Percentiles rank a stretch among this genome's conserved stretches.
Evolutionary conservation across 2,329 filamentous ascomycete genomes (phyloP).

Genomic region (Cytospora leucostoma): DNA sequence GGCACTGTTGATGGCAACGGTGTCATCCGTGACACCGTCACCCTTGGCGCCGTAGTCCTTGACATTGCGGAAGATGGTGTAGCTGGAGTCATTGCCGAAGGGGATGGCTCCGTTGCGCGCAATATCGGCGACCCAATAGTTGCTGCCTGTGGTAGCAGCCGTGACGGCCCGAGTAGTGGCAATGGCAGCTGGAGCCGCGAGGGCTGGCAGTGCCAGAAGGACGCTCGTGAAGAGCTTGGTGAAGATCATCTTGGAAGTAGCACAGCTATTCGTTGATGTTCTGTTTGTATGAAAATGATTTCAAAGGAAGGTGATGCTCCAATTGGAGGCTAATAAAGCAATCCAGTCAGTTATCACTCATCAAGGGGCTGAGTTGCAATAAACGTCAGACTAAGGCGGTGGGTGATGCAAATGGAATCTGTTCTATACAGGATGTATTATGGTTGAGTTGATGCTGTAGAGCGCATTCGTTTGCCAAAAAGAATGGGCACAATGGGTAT

Average conservation of each 20-base stretch:
- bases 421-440: background rate
- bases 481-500: background rate
- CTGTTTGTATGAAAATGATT: conserved; percentile 1
- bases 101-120: conserved; percentile 68
- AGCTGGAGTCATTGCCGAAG: conserved; percentile 58
- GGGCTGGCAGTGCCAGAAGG: conserved; percentile 26
- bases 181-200: conserved; percentile 26
- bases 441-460: background rate
- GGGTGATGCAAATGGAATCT: background rate
- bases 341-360: background rate
- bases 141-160: conserved; percentile 26
- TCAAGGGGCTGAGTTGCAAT: too few species aligned
- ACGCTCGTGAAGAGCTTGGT: conserved; percentile 24
- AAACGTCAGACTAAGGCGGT: too few species aligned
- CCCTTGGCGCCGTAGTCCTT: conserved; percentile 74
- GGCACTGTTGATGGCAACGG: conserved; percentile 81
- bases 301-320: conserved; percentile 12
- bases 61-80: conserved; percentile 77
- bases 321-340: background rate
- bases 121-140: conserved; percentile 74
- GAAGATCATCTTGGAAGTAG: conserved; percentile 28
- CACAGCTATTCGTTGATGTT: conserved; percentile 27
- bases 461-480: background rate
- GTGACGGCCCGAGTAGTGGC: background rate
- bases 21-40: conserved; percentile 75